These are phyloP conservation scores for Ananas comosus DNA, from an alignment of 176 grass and related monocot species.

Conservation along the genomic window DNA sequence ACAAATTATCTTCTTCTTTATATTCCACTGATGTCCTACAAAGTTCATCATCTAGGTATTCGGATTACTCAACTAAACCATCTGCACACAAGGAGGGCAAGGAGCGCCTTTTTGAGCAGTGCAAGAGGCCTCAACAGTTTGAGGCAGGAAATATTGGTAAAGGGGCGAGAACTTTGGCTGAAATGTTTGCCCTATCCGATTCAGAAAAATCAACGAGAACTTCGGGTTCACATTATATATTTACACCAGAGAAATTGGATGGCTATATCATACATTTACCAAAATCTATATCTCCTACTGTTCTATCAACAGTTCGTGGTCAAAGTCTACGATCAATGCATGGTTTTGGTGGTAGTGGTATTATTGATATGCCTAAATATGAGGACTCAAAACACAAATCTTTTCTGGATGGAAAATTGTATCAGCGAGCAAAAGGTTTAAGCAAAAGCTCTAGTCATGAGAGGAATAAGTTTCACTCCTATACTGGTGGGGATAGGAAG, in stretches of 20 bases:
- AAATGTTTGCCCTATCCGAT: slow-evolving; percentile 66
- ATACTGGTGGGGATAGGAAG: slow-evolving; percentile 26
- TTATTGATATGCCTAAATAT: background rate
- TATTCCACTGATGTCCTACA: background rate
- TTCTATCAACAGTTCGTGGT: slow-evolving; percentile 9
- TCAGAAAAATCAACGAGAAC: slow-evolving; percentile 32
- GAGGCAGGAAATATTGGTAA: slow-evolving; percentile 15
- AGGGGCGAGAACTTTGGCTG: slow-evolving; percentile 38
- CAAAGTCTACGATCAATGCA: slow-evolving; percentile 15
- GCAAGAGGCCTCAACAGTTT: slow-evolving; percentile 5
- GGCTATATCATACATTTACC: slow-evolving; percentile 41
- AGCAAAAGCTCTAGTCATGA: slow-evolving; percentile 8
- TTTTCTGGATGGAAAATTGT: slow-evolving; percentile 11
- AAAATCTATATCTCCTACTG: slow-evolving; percentile 24
- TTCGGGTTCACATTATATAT: slow-evolving; percentile 8
- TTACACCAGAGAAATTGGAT: slow-evolving; percentile 10
- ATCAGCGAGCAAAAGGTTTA: slow-evolving; percentile 16
- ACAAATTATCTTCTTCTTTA: background rate
- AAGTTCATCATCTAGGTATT: slow-evolving; percentile 12
- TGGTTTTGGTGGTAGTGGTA: background rate
- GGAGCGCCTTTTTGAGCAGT: background rate
- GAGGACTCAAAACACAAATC: background rate
- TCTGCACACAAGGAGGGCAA: background rate
- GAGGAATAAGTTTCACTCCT: slow-evolving; percentile 15
- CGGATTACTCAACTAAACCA: background rate